These are phyloP conservation scores for Turnera subulata DNA, from an alignment of 345 rosid genomes.

Conservation along the genomic window DNA sequence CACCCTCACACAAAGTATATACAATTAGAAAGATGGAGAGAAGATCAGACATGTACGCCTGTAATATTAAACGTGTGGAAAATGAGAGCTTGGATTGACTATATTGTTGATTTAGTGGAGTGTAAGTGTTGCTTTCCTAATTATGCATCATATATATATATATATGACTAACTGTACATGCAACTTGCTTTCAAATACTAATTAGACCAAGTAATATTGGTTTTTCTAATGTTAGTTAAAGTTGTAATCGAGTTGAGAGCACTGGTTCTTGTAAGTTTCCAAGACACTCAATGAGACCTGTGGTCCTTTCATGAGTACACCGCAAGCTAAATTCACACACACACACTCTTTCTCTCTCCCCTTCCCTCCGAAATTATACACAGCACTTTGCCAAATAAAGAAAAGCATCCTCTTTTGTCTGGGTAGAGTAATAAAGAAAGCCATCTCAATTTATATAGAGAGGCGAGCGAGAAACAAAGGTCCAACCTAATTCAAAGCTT, in stretches of 20 bases:
- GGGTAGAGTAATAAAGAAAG: not conserved
- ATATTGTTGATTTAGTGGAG: not conserved
- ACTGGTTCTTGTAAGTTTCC: slow-evolving; percentile 18
- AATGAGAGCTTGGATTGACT: not conserved
- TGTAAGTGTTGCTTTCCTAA: no score
- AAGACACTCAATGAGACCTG: slow-evolving; percentile 25
- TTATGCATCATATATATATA: no score
- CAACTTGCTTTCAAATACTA: no score
- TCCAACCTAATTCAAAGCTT: not conserved
- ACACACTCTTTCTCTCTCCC: not conserved
- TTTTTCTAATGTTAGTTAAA: not conserved
- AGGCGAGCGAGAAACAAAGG: not conserved
- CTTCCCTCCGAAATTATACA: not conserved
- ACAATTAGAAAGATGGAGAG: no score
- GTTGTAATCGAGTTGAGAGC: slow-evolving; percentile 10
- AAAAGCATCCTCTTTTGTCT: not conserved
- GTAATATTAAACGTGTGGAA: no score
- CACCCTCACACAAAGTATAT: no score
- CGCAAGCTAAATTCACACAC: slow-evolving; percentile 18
- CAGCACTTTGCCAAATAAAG: not conserved
- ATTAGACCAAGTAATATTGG: slow-evolving; percentile 3
- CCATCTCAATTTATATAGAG: slow-evolving; percentile 11
- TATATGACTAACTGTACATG: no score
- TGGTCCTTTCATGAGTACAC: slow-evolving; percentile 30
- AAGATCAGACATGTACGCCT: no score